Percentiles rank a stretch among this genome's conserved stretches.
These are phyloP conservation scores for Echinochloa phyllopogon DNA, from an alignment of 176 grass and related monocot genomes.

Conservation along the genomic window DNA sequence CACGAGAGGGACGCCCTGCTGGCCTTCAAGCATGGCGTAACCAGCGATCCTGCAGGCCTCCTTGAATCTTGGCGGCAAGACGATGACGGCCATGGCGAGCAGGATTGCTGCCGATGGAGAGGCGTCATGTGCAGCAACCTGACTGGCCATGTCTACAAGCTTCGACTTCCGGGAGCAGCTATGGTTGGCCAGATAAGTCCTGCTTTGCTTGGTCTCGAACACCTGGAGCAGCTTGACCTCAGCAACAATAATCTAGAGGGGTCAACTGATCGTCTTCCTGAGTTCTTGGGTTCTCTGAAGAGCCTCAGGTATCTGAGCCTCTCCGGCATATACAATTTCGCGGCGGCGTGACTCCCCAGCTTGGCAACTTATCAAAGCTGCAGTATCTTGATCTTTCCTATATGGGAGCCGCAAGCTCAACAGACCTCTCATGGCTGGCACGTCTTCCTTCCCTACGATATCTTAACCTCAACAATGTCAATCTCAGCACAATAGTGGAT, in stretches of 20 bases:
- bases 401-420: neutral
- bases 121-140: constrained; percentile 41
- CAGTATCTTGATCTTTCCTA: neutral
- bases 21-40: neutral
- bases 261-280: neutral
- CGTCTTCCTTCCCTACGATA: neutral
- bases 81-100: neutral
- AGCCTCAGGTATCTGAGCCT: neutral
- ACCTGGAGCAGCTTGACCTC: neutral
- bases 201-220: neutral
- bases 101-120: constrained; percentile 22
- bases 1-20: neutral
- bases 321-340: neutral
- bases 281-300: neutral
- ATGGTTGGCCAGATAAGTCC: neutral
- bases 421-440: neutral
- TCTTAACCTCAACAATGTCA: neutral
- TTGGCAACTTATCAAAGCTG: neutral
- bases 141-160: constrained; percentile 16
- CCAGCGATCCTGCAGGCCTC: neutral
- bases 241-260: neutral
- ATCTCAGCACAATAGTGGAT: neutral
- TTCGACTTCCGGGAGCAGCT: neutral
- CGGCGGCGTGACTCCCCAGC: neutral
- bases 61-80: neutral